Evolutionary conservation across 1,139 yeast genomes (phyloP).

Genomic region (Debaryomyces singareniensis): DNA sequence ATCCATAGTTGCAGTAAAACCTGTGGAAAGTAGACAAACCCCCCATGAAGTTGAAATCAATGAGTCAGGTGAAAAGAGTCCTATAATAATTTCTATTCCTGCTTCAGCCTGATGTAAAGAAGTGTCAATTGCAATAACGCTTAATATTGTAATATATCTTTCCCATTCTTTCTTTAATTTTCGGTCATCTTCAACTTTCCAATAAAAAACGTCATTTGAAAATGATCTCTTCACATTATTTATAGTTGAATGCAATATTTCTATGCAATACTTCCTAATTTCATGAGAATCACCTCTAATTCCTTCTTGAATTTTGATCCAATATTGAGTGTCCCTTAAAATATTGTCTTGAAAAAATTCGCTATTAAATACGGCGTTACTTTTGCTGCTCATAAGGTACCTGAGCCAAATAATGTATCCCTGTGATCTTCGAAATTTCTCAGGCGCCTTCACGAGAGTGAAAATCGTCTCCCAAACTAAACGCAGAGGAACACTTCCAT

Average conservation of each 20-base stretch:
- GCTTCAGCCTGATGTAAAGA: slow-evolving; percentile 84
- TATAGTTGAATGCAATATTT: slow-evolving; percentile 60
- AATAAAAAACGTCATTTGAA: slow-evolving; percentile 35
- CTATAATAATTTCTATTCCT: slow-evolving; percentile 58
- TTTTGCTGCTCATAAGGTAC: slow-evolving; percentile 24
- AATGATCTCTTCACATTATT: slow-evolving; percentile 37
- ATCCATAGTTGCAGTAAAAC: slow-evolving; percentile 73
- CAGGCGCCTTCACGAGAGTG: too few species aligned
- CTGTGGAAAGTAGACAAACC: slow-evolving; percentile 64
- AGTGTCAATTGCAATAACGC: slow-evolving; percentile 78
- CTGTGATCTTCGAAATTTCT: too few species aligned
- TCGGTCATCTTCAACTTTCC: slow-evolving; percentile 36
- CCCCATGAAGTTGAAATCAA: slow-evolving; percentile 69
- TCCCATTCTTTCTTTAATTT: slow-evolving; percentile 54
- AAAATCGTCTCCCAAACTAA: too few species aligned
- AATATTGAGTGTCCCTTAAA: slow-evolving; percentile 39
- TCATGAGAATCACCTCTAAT: slow-evolving; percentile 58
- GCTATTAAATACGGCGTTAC: slow-evolving; percentile 10
- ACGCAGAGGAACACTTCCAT: too few species aligned
- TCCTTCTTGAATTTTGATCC: slow-evolving; percentile 55
- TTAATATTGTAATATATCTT: slow-evolving; percentile 66
- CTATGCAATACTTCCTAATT: slow-evolving; percentile 63
- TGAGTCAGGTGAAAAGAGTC: slow-evolving; percentile 45
- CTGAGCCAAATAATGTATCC: too few species aligned
- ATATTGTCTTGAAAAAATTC: slow-evolving; percentile 22